These are phyloP conservation scores for Sarocladium oryzae DNA, from an alignment of 2,329 filamentous ascomycete species.

Conservation along the genomic window DNA sequence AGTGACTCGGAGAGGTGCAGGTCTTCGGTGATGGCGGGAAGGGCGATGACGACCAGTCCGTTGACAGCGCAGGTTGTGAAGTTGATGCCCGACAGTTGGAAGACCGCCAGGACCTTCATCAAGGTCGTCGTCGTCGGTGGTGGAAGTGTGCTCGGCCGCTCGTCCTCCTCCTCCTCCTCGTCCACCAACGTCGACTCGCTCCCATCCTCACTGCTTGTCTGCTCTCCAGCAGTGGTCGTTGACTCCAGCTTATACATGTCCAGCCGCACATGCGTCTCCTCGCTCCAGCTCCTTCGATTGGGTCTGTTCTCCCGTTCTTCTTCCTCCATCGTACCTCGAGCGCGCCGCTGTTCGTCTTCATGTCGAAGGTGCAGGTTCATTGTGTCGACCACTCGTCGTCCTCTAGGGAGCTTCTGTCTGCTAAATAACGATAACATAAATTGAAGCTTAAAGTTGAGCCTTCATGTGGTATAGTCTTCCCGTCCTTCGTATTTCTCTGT, in stretches of 20 bases:
- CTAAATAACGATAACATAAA: not conserved
- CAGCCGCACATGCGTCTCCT: not conserved
- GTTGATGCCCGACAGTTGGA: conserved; percentile 19
- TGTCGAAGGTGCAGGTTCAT: not conserved
- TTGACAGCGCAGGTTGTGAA: conserved; percentile 21
- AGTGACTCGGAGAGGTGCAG: conserved; percentile 26
- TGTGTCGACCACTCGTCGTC: too few relatives aligned
- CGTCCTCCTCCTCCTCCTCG: not conserved
- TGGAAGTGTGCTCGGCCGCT: too few relatives aligned
- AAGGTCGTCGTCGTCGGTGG: not conserved
- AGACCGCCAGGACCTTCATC: not conserved
- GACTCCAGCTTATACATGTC: conserved; percentile 4
- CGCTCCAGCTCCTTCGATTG: not conserved
- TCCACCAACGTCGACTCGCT: not conserved
- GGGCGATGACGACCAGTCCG: conserved; percentile 31
- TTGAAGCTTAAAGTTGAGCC: too few relatives aligned
- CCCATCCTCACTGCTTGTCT: not conserved
- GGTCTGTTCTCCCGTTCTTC: not conserved
- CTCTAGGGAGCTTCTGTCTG: not conserved
- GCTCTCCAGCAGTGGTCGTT: not conserved
- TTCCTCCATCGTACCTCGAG: not conserved
- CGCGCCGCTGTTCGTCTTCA: not conserved
- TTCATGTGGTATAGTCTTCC: too few relatives aligned
- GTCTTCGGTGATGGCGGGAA: conserved; percentile 33
- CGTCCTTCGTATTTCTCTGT: too few relatives aligned